Base-by-base conservation (phyloP, 306 rosid genomes). In the Quercus robur region DNA sequence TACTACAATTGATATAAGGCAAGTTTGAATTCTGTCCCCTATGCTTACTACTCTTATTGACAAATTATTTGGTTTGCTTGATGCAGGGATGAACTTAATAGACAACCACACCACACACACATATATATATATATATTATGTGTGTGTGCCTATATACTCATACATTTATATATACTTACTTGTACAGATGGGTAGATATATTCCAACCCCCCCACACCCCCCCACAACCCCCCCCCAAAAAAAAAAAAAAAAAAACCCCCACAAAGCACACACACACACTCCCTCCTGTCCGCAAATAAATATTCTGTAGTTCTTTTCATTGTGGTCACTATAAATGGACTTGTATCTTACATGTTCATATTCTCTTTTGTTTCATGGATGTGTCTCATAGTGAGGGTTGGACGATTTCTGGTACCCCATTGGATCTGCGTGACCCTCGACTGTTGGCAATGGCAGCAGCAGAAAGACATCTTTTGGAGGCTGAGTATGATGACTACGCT, bases 371-470 rank as follows among this genome's bases (percentile, higher is more conserved):
- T 52, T 57, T 56, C 25, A 46, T 78, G 80, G 71, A 63, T 79
- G 30, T 74, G 56, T 59, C 75, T 28, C 26, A 8, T 86, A 89
- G 91, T 78, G 89, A 80, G 73, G 87, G 86, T 70, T 82, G 91
- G 91, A 77, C 90, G 5, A 77, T 82, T 44, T 80, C 90, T 56
- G 86, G 91, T 46, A 66, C 84, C 57, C 90, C 87, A 46, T 78
- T 87, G 76, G 89, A 89, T 83, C 78, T 85, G 81, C 83, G 78
- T 79, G 90, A 87, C 76, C 85, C 89, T 81, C 88, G 85, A 71
- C 85, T 87, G 55, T 70, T 87, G 80, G 90, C 89, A 71, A 79
- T 87, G 81, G 91, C 90, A 41, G 90, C 89, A 31, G 87, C 92
- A n/a, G 95, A 91, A 74, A 89, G 68, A 13, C 88, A 80, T 75